Conservation (phyloP, 192 early-diverging fungal species). For the Rhizophagus prolifer region DNA sequence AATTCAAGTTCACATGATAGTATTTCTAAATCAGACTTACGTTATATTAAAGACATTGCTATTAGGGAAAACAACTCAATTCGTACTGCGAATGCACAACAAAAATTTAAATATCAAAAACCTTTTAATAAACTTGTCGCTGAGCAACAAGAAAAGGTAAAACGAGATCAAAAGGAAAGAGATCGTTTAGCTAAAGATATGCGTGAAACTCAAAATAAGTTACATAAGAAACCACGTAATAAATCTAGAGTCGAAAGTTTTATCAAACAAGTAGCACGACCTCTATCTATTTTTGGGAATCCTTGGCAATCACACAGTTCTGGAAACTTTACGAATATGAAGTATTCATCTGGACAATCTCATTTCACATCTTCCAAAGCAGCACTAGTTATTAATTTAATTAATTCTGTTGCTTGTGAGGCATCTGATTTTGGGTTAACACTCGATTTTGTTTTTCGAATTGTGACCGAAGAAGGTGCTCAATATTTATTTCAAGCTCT, state of each 20-base stretch:
- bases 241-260: conserved; percentile 31
- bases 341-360: not conserved
- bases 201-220: conserved; percentile 49
- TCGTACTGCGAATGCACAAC: not conserved
- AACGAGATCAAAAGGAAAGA: conserved; percentile 66
- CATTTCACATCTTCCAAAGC: conserved; percentile 46
- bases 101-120: not conserved
- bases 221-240: conserved; percentile 27
- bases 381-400: conserved; percentile 72
- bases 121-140: conserved; percentile 50
- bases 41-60: conserved; percentile 39
- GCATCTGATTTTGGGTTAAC: conserved; percentile 64
- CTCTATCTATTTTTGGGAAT: conserved; percentile 38
- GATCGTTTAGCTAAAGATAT: conserved; percentile 65
- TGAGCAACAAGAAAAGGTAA: conserved; percentile 63
- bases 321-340: not conserved
- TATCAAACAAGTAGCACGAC: conserved; percentile 39
- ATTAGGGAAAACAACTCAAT: conserved; percentile 32
- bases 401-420: conserved; percentile 71
- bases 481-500: conserved; percentile 73
- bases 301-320: conserved; percentile 31
- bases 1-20: not conserved
- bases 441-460: conserved; percentile 75
- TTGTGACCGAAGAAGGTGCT: conserved; percentile 77
- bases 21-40: not conserved